Conservation (phyloP, 164 flowering plant genomes). For the Tinospora cordifolia region DNA sequence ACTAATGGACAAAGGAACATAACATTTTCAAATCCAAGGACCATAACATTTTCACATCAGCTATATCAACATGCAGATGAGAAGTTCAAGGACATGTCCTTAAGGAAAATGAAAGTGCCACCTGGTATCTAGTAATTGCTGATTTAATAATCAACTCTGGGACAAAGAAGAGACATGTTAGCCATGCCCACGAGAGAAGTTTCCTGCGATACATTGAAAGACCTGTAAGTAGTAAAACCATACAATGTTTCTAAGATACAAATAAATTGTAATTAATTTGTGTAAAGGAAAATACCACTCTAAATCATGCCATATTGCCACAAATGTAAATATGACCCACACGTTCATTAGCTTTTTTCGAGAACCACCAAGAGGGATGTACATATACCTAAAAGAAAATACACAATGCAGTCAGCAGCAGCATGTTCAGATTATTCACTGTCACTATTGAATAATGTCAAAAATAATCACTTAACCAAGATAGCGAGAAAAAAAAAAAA, state of each 20-base stretch:
- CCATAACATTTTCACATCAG: not conserved
- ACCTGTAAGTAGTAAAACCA: not conserved
- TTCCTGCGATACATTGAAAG: slow-evolving; percentile 43
- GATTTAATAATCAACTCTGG: slow-evolving; percentile 85
- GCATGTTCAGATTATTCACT: not conserved
- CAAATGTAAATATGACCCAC: slow-evolving; percentile 96
- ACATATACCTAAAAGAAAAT: slow-evolving; percentile 59
- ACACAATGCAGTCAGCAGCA: not conserved
- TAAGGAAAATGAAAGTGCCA: slow-evolving; percentile 11
- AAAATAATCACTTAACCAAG: not conserved
- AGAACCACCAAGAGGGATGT: slow-evolving; percentile 96
- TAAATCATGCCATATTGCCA: slow-evolving; percentile 97
- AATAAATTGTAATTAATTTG: not conserved
- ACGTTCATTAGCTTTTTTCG: slow-evolving; percentile 70
- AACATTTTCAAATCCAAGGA: too few species aligned
- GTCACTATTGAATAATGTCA: not conserved
- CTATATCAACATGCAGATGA: not conserved
- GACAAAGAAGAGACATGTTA: slow-evolving; percentile 82
- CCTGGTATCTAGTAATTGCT: slow-evolving; percentile 56
- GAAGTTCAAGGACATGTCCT: not conserved
- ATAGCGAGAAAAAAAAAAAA: not conserved
- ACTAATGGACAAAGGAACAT: not conserved
- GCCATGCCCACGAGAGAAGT: slow-evolving; percentile 99
- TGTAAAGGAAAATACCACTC: slow-evolving; percentile 55
- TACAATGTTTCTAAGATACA: not conserved